A percentile compares a stretch with the other conserved stretches of the same genome.
phyloP scores from a whole-genome alignment of 768 basidiomycete species.

The Zangia roseola region DNA sequence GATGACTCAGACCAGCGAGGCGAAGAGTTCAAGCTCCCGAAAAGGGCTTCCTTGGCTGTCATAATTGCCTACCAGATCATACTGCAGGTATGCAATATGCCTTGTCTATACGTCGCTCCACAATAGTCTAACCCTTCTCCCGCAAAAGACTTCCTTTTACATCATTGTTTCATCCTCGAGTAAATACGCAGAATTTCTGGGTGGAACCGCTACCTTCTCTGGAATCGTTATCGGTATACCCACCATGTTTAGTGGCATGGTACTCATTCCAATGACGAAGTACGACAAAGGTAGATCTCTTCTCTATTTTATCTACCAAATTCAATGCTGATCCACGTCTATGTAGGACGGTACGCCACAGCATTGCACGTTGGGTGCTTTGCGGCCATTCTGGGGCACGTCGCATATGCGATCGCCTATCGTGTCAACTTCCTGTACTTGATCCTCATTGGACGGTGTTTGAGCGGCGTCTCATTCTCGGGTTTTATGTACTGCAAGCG shows the following conservation, averaged over 20 bases:
- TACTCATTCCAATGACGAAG: conserved; percentile 53
- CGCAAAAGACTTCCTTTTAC: conserved; percentile 61
- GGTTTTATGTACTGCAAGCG: conserved; percentile 68
- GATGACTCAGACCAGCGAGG: conserved; percentile 23
- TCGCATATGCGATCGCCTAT: conserved; percentile 64
- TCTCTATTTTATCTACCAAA: background rate
- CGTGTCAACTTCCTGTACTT: conserved; percentile 59
- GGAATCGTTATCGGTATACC: conserved; percentile 69
- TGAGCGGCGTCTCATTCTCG: conserved; percentile 58
- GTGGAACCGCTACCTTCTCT: conserved; percentile 69
- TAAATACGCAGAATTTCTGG: conserved; percentile 58
- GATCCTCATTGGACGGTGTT: conserved; percentile 68
- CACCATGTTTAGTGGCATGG: conserved; percentile 56
- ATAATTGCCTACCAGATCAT: conserved; percentile 43
- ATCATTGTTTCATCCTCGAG: conserved; percentile 67
- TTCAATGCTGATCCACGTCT: background rate
- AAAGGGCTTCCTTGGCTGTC: conserved; percentile 43
- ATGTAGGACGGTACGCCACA: conserved; percentile 50
- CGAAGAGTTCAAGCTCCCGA: conserved; percentile 47
- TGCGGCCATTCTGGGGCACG: conserved; percentile 51
- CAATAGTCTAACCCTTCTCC: background rate
- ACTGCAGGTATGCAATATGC: conserved; percentile 39
- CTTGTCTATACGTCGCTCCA: background rate
- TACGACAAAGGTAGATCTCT: conserved; percentile 49
- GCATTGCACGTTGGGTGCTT: conserved; percentile 57